phyloP scores from a whole-genome alignment of 148 eudicot species.

The Salicornia ramosissima region DNA sequence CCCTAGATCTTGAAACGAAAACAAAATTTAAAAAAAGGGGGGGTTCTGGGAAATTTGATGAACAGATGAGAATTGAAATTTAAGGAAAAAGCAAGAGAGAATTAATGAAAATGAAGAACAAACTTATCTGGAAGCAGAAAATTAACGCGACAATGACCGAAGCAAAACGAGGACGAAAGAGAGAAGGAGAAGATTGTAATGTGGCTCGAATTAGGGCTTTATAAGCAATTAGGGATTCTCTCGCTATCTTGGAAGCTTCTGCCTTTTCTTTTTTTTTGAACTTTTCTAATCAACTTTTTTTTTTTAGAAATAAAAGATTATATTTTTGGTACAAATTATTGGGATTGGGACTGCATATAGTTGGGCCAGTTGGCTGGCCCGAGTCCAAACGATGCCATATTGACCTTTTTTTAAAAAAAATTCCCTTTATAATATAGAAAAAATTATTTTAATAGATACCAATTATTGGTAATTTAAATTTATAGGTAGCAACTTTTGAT shows the following conservation, averaged over 20 bases:
- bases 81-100: neutral
- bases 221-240: neutral
- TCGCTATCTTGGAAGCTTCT: neutral
- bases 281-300: neutral
- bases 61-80: neutral
- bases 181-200: neutral
- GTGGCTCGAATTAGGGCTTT: neutral
- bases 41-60: neutral
- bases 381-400: too few relatives aligned
- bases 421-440: too few relatives aligned
- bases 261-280: neutral
- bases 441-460: too few relatives aligned
- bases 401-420: too few relatives aligned
- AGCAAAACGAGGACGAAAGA: too few relatives aligned
- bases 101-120: neutral
- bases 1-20: constrained; percentile 4
- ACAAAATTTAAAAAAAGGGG: neutral
- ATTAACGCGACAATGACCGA: neutral
- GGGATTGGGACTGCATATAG: too few relatives aligned
- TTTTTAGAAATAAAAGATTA: too few relatives aligned
- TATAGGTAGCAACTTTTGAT: too few relatives aligned
- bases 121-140: constrained; percentile 10
- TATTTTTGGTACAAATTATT: too few relatives aligned
- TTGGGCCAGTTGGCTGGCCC: too few relatives aligned
- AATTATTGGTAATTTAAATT: too few relatives aligned